phyloP scores from a whole-genome alignment of 108 stramenopile species.

The Cyclotella choctawhatcheeana region DNA sequence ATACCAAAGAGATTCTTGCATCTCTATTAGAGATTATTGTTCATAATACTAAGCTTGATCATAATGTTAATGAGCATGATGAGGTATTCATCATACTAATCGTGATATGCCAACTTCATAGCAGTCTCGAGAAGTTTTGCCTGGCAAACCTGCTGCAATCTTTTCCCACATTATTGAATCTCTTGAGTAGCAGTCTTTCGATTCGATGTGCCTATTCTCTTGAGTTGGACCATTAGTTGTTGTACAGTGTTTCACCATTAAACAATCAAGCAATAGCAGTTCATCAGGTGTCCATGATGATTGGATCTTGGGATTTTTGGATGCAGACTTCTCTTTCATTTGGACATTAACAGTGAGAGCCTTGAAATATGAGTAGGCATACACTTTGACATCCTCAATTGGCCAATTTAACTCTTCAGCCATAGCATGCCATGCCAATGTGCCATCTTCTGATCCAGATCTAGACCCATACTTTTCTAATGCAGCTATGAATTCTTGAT shows the following conservation, averaged over 20 bases:
- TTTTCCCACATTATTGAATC: slow-evolving; percentile 22
- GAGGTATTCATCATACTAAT: background rate
- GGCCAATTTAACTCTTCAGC: slow-evolving; percentile 17
- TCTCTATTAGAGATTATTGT: too few relatives aligned
- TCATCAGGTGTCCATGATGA: slow-evolving; percentile 28
- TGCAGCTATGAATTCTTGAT: slow-evolving; percentile 19
- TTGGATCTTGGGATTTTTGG: background rate
- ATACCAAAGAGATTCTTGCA: too few relatives aligned
- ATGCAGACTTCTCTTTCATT: background rate
- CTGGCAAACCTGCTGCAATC: slow-evolving; percentile 28
- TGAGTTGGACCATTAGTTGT: background rate
- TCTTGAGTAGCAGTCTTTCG: background rate
- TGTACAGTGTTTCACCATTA: slow-evolving; percentile 25
- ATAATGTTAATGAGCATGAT: background rate
- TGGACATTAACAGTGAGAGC: too few relatives aligned
- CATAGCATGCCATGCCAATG: slow-evolving; percentile 31
- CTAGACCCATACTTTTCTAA: slow-evolving; percentile 31
- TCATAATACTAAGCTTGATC: too few relatives aligned
- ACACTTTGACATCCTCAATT: slow-evolving; percentile 23
- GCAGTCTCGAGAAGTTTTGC: slow-evolving; percentile 20
- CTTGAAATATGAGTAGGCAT: slow-evolving; percentile 34
- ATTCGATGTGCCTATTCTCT: background rate
- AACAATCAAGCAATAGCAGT: slow-evolving; percentile 18
- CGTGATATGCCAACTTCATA: slow-evolving; percentile 15
- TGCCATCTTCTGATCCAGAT: slow-evolving; percentile 15